Evolutionary conservation across 140 eudicot species (phyloP), one percentile per base, ranked within the genome.

Genomic region (Senecio squalidus): DNA sequence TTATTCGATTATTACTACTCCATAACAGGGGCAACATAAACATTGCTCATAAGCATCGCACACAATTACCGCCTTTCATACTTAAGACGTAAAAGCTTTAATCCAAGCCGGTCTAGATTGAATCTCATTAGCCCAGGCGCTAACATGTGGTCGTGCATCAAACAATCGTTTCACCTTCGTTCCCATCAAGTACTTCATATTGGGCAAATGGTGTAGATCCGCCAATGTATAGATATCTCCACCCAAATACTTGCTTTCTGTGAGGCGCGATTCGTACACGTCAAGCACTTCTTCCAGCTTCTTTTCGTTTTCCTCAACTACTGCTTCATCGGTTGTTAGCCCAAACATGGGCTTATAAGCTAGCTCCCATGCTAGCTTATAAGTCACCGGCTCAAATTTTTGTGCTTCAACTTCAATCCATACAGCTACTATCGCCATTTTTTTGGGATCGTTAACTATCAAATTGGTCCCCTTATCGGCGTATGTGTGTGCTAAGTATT

Each of bases 331-430:
- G 4, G 80, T 49, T 1, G 64, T 28, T 77, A 39, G 6, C 4
- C 92, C 88, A 3, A 77, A 33, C 56, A 69, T 30, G 8, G 84
- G 78, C 66, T 85, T 82, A 3, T 51, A 28, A 2, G 46, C 51
- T 3, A 80, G 76, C 83, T 89, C 93, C 71, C 72, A 82, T 2
- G 27, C 23, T 33, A 89, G 69, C 33, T 76, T 75, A 4, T 67
- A 18, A 22, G 80, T 52, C 1, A 33, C 61, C 1, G 73, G 72
- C 0, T 89, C 93, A 16, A 66, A 85, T 9, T 55, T 74, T 23
- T 69, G 82, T 8, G 86, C 63, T 56, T 89, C 95, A 17, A 82
- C 93, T 41, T 85, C 84, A 48, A 67, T 47, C 97, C 97, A 84
- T 25, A 73, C 78, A 0, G 67, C 56, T 10, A 59, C 45, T 1